Evolutionary conservation across 208 protist genomes (phyloP), one percentile per base, ranked within the genome.

Genomic region (Lotmaria passim): DNA sequence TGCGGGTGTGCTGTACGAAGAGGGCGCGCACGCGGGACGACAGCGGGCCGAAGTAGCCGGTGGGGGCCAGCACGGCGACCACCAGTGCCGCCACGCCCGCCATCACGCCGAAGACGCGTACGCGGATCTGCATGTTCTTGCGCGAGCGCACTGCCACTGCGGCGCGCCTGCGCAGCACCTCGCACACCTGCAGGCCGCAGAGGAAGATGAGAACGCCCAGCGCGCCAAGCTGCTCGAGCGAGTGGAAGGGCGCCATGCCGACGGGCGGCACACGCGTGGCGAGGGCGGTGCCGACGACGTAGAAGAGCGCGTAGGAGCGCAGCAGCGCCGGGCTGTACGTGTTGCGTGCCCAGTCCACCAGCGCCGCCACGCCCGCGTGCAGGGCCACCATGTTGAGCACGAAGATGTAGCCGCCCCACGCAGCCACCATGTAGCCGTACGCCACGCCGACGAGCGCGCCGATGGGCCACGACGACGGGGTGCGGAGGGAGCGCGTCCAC

Each of bases 321-420:
- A 98, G 96, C 11, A 99, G 67, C 34, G 94, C 64, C 48, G 71
- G 24, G 24, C 86, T 97, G 73, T 93, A 98, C 28, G 71, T 82
- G 43, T 93, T 91, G 21, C 58, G 74, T 0, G 67, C 63, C 79
- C 80, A 87, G 71, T 87, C 86, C 51, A 91, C 66, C 10, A 99
- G 53, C 6, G 99, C 55, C 0, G 97, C 70, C 10, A 87, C 78
- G 17, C 97, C 75, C 10, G 88, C 95, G 81, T 99, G 93, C 7
- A 99, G 56, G 31, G 97, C 96, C 23, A 99, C 95, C 30, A 99
- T 73, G 81, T 99, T 99, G 50, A 98, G 90, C 52, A 99, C 95
- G 78, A 99, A 99, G 15, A 99, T 89, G 79, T 99, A 99, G 50
- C 98, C 98, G 65, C 98, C 98, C 98, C 98, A 99, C 38, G 96